These are phyloP conservation scores for Curvularia spicifera DNA, from an alignment of 2,329 filamentous ascomycete genomes.

Conservation along the genomic window DNA sequence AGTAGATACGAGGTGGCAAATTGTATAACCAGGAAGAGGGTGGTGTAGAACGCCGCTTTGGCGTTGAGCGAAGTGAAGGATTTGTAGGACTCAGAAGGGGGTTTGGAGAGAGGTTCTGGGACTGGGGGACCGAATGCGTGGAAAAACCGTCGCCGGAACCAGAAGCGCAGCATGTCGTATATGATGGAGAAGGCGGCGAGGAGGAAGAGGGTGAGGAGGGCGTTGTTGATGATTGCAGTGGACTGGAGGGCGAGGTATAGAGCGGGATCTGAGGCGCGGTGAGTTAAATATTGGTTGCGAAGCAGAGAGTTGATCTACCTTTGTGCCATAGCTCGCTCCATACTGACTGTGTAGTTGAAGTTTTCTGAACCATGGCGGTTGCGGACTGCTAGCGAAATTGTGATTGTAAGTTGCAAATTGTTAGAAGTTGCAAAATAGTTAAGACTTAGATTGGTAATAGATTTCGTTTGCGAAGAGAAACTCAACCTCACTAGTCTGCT, in stretches of 20 bases:
- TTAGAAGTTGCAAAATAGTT: not conserved
- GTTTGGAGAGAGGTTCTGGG: not conserved
- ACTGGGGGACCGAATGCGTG: not conserved
- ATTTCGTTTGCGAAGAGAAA: not conserved
- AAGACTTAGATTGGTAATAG: not conserved
- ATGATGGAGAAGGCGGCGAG: conserved; percentile 3
- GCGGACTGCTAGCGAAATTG: not conserved
- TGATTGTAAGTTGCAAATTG: not conserved
- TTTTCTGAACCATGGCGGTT: not conserved
- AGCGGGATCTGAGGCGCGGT: not conserved
- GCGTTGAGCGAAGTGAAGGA: not conserved
- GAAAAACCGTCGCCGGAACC: not conserved
- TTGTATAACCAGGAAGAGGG: conserved; percentile 4
- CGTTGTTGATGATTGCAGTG: conserved; percentile 1
- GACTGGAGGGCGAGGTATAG: conserved; percentile 3
- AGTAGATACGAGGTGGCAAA: not conserved
- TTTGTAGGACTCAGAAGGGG: not conserved
- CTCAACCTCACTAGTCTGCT: not conserved
- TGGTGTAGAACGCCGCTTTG: not conserved
- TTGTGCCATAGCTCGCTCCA: conserved; percentile 12
- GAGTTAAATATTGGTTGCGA: not conserved
- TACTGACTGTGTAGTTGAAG: not conserved
- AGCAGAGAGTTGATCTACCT: not conserved
- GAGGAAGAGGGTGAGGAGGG: conserved; percentile 7
- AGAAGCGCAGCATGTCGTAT: not conserved